Base-by-base conservation (phyloP, 2,329 filamentous ascomycete genomes). In the Zymoseptoria pseudotritici region DNA sequence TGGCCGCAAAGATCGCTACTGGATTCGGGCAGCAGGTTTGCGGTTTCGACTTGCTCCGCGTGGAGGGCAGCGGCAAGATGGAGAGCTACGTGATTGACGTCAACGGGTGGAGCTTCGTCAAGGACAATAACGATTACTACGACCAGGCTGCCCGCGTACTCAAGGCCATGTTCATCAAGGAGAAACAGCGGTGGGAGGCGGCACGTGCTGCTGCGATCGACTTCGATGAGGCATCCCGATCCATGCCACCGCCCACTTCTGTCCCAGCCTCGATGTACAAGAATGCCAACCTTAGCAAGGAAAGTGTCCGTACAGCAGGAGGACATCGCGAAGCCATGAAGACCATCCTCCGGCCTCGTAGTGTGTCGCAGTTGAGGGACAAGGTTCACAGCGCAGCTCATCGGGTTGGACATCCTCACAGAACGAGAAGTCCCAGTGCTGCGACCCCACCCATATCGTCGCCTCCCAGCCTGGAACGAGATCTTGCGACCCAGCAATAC, bases 81-180 rank as follows among this genome's bases (percentile, higher is more conserved):
- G 90, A 90, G 73, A 97, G 93, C 73, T 99, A 91, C 75, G 94
- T 99, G 54, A 99, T 99, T 66, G 94, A 99, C 70, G 94, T 99
- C 68, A 99, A 99, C 73, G 94, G 94, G 11, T 99, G 95, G 95
- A 97, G 93, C 72, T 99, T 99, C 70, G 94, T 99, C 74, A 99
- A 99, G 74, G 95, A 99, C 74, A 99, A 99, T 69, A 93, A 97
- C 63, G 92, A 96, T 62, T 99, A 99, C 75, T 99, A 99, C 73
- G 90, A 97, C 70, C 90, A 91, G 70, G 94, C 88, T 67, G 86
- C 94, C 21, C 86, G 81, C 61, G 96, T 97, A 54, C 78, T 99
- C 56, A 90, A 87, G 70, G 87, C 94, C 6, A 90, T 95, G 72
- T 97, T 99, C 66, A 80, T 95, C 64, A 85, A 85, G 64, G 93